A percentile compares a stretch with the other conserved stretches of the same genome.
These are phyloP conservation scores for Eucalyptus sp. DNA, from an alignment of 345 rosid genomes.

Conservation along the genomic window DNA sequence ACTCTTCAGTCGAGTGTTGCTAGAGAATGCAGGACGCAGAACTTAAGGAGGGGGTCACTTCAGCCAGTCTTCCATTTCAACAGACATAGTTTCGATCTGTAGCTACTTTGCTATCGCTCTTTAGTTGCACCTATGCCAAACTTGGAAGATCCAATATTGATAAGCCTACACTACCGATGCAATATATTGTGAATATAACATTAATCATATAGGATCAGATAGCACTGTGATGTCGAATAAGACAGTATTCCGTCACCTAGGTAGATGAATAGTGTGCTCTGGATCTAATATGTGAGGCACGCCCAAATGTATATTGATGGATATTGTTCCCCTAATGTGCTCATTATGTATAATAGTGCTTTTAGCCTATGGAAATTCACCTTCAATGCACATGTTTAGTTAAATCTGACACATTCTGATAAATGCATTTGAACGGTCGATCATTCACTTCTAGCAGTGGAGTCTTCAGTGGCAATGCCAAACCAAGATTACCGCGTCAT, in stretches of 20 bases:
- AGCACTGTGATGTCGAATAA: not conserved
- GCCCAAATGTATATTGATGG: not conserved
- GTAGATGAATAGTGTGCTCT: not conserved
- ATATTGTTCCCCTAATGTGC: not conserved
- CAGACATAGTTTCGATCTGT: constrained; percentile 80
- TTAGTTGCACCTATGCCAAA: not conserved
- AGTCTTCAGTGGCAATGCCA: not conserved
- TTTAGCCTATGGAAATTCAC: not conserved
- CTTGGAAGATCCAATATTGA: not conserved
- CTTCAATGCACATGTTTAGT: not conserved
- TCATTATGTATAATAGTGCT: not conserved
- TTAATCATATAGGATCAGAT: not conserved
- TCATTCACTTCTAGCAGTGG: not conserved
- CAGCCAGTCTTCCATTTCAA: constrained; percentile 59
- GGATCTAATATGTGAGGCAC: not conserved
- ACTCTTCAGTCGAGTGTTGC: constrained; percentile 71
- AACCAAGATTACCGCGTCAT: not conserved
- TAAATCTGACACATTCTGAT: not conserved
- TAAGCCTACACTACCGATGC: not conserved
- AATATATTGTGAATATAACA: not conserved
- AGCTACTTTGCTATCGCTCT: not conserved
- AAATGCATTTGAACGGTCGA: not conserved
- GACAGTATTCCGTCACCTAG: not conserved
- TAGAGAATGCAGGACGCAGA: constrained; percentile 58
- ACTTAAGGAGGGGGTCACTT: constrained; percentile 19